A percentile compares a stretch with the other conserved stretches of the same genome.
Evolutionary conservation across 2,329 filamentous ascomycete species (phyloP).

Genomic region (Exserohilum rostratum): DNA sequence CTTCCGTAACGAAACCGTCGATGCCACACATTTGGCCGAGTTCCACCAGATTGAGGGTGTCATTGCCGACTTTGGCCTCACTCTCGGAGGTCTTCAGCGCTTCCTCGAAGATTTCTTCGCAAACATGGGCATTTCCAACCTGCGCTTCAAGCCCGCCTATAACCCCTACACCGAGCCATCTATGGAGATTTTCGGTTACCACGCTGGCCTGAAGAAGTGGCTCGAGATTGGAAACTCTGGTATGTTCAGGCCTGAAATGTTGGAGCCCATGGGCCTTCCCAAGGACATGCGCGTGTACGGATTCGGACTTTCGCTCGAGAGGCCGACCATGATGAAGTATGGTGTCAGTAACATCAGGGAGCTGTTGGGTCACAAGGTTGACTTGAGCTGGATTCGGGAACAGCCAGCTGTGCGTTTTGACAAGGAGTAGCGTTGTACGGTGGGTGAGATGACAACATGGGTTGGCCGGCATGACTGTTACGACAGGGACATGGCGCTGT

Average conservation of each 20-base stretch:
- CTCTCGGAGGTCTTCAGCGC: conserved; percentile 87
- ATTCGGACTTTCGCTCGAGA: conserved; percentile 88
- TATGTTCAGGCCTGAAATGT: conserved; percentile 98
- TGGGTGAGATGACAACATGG: background rate
- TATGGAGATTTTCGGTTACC: conserved; percentile 98
- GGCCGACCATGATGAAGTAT: conserved; percentile 97
- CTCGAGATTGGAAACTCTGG: conserved; percentile 98
- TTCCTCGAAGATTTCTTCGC: conserved; percentile 96
- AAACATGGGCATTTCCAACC: conserved; percentile 87
- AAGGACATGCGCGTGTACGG: conserved; percentile 93
- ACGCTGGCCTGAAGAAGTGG: conserved; percentile 68
- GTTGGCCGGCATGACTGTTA: conserved; percentile 6
- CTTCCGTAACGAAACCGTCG: conserved; percentile 96
- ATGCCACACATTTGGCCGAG: conserved; percentile 94
- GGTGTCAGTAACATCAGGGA: conserved; percentile 82
- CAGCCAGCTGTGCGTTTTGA: conserved; percentile 91
- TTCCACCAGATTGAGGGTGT: conserved; percentile 99
- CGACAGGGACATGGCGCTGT: conserved; percentile 4
- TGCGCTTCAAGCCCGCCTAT: conserved; percentile 97
- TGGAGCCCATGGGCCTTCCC: conserved; percentile 91
- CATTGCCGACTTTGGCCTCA: conserved; percentile 93
- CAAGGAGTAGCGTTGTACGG: conserved; percentile 63
- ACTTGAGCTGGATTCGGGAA: conserved; percentile 87
- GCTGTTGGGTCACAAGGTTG: conserved; percentile 92
- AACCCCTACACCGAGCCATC: conserved; percentile 78